phyloP scores from a whole-genome alignment of 768 basidiomycete species.

The Lenzites betulinus region DNA sequence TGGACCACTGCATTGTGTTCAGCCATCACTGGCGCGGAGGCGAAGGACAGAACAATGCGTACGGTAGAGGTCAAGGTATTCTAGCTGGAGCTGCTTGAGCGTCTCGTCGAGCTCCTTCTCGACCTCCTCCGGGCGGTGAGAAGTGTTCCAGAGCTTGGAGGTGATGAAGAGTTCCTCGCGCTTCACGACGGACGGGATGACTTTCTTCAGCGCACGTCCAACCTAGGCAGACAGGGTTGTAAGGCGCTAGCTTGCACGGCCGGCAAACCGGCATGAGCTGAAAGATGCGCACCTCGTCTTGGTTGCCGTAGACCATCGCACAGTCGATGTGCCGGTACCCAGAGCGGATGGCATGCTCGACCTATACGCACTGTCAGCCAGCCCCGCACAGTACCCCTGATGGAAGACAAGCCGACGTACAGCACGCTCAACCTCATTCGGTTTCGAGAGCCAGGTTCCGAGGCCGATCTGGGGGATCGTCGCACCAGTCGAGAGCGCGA shows the following conservation, averaged over 20 bases:
- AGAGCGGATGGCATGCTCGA: slow-evolving; percentile 69
- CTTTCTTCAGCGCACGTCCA: slow-evolving; percentile 71
- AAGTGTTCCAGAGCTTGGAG: slow-evolving; percentile 81
- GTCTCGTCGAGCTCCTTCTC: slow-evolving; percentile 79
- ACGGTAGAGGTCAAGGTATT: slow-evolving; percentile 85
- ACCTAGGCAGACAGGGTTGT: slow-evolving; percentile 36
- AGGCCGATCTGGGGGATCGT: slow-evolving; percentile 76
- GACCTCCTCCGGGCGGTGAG: slow-evolving; percentile 65
- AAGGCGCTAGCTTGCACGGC: neutral
- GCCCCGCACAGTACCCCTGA: slow-evolving; percentile 9
- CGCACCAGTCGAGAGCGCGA: slow-evolving; percentile 49
- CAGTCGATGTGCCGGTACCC: slow-evolving; percentile 88
- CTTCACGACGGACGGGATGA: slow-evolving; percentile 75
- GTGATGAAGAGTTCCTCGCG: slow-evolving; percentile 84
- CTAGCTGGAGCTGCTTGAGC: slow-evolving; percentile 65
- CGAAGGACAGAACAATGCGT: slow-evolving; percentile 29
- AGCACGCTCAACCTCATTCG: slow-evolving; percentile 73
- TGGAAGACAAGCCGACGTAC: slow-evolving; percentile 39
- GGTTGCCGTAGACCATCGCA: slow-evolving; percentile 79
- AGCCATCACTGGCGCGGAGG: neutral
- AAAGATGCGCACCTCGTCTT: slow-evolving; percentile 54
- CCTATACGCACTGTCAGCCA: slow-evolving; percentile 44
- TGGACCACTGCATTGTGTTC: slow-evolving; percentile 56
- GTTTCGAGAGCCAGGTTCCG: slow-evolving; percentile 80
- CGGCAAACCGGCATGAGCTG: too few species aligned